Evolutionary conservation across 768 basidiomycete species (phyloP), one percentile per base, ranked within the genome.

Genomic region (Hygrophoropsis aurantiaca): DNA sequence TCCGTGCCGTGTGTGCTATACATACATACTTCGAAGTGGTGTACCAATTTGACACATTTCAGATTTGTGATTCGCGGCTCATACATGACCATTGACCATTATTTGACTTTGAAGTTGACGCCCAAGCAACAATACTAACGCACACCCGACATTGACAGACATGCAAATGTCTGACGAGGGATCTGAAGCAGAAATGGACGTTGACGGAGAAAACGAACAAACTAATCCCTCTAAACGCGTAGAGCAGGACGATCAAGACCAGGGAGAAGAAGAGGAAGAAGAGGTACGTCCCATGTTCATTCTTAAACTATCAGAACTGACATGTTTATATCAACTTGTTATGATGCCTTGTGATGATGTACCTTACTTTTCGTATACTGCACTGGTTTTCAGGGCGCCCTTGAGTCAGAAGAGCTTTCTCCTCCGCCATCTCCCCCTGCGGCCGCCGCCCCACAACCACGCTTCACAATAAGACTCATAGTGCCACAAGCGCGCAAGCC

Each of bases 401-500:
- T 61, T 13, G 69, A 71, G 24, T 63, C 58, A 4, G 69, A 69
- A 34, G 68, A 68, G 11, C 58, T 58, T 4, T 61, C 69, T 3
- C 64, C 67, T 11, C 62, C 69, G n/a, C 58, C 64, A 8, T 58
- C 40, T 0, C 58, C 54, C 3, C 61, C 57, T 0, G 46, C 60
- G 2, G 59, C 62, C 24, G 65, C 71, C 56, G n/a, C n/a, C n/a
- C n/a, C n/a, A n/a, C 56, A 58, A 10, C 74, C 77, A 3, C 70
- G 75, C 5, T 73, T 85, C 18, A 82, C 79, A 55, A 85, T 85
- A 57, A 84, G 76, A 60, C 70, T 84, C 37, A 85, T 80, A 55
- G 59, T 84, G 4, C 78, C 80, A 11, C 62, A 63, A 39, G 54
- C 56, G 9, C 65, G 70, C 18, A 68, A 52, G 50, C 61, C 65